Base-by-base conservation (phyloP, 306 rosid genomes). In the Acmispon strigosus region DNA sequence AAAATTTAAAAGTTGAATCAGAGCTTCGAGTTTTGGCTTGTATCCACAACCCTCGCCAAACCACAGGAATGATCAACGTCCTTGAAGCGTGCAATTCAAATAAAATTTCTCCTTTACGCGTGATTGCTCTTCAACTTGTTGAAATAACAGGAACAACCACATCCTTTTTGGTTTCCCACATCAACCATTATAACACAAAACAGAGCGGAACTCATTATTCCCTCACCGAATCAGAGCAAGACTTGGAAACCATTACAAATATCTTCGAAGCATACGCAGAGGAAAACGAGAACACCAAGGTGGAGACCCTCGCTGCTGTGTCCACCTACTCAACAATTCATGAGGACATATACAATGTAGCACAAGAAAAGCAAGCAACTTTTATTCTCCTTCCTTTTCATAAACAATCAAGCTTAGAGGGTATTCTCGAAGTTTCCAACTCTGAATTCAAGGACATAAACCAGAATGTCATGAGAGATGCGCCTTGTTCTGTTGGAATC, bases 341-440 rank as follows among this genome's bases (percentile, higher is more conserved):
- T 13, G 70, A 73, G 19, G 88, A 84, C 59, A 75, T 84, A 61
- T 70, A 42, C 65, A 72, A 27, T 7, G 37, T 79, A 29, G 74
- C 88, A 3, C 54, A 62, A 7, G 88, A 81, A 39, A 84, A 72
- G 5, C 80, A 53, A 17, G 37, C 83, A 0, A 54, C 61, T 1
- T 17, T 81, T 0, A 64, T 84, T 9, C 75, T 84, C 13, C 77
- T 84, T 14, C 86, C 88, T 13, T 84, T 78, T 47, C 84, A 83
- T 70, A 79, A 76, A 18, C 74, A 79, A 0, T 42, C 70, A 18
- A 83, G n/a, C 17, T 2, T 50, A 2, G 84, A 76, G n/a, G 80
- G 86, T 7, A 1, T 7, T 5, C 55, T 83, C 16, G 84, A 76
- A 64, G 19, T 12, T 11, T 47, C 69, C 2, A 79, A 76, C 5